Evolutionary conservation across 2,329 filamentous ascomycete genomes (phyloP).

Genomic region (Trichophyton verrucosum): DNA sequence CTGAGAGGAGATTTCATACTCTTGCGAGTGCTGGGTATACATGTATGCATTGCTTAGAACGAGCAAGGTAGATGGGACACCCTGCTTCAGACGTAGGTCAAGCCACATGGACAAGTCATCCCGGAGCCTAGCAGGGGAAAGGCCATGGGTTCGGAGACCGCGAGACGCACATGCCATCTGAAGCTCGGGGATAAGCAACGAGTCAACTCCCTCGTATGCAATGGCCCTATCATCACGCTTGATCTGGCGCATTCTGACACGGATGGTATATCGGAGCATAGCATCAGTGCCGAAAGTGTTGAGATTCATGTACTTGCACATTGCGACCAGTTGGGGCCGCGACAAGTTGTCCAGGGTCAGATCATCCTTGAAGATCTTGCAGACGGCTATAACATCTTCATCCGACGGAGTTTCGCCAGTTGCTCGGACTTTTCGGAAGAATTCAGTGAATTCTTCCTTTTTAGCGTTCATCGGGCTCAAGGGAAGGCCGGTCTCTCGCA

Average conservation of each 20-base stretch:
- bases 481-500: constrained; percentile 87
- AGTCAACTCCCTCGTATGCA: constrained; percentile 83
- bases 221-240: constrained; percentile 96
- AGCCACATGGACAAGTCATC: constrained; percentile 91
- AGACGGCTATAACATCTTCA: constrained; percentile 93
- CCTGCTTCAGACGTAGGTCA: constrained; percentile 80
- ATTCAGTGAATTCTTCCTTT: constrained; percentile 86
- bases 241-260: constrained; percentile 97
- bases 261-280: constrained; percentile 93
- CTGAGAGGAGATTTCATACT: constrained; percentile 71
- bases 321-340: constrained; percentile 86
- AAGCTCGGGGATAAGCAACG: constrained; percentile 81
- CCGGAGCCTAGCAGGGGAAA: constrained; percentile 75
- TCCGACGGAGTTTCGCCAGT: constrained; percentile 82
- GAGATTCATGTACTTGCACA: constrained; percentile 97
- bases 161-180: constrained; percentile 86
- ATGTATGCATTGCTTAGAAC: constrained; percentile 97
- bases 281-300: constrained; percentile 95
- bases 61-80: constrained; percentile 88
- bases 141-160: constrained; percentile 81
- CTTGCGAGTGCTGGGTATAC: constrained; percentile 66
- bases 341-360: constrained; percentile 94
- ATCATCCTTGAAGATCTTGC: constrained; percentile 98
- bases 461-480: constrained; percentile 72
- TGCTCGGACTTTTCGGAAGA: constrained; percentile 90